These are phyloP conservation scores for Trametopsis cervina DNA, from an alignment of 768 basidiomycete genomes.

Conservation along the genomic window DNA sequence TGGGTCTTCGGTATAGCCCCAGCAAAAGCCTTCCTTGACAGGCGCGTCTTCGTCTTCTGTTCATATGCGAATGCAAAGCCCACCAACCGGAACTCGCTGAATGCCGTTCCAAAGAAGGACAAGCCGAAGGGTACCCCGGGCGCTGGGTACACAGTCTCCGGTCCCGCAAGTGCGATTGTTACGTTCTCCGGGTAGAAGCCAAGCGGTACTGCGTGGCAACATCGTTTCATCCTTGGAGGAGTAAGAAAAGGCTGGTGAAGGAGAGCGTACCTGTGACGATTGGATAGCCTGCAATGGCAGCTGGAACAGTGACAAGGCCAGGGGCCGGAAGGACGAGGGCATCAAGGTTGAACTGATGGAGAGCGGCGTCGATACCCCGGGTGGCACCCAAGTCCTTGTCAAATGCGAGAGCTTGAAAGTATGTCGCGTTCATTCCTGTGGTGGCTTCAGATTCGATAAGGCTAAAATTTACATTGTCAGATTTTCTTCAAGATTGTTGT, in stretches of 20 bases:
- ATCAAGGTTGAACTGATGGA: slow-evolving; percentile 26
- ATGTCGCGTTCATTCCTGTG: slow-evolving; percentile 22
- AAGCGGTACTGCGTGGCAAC: slow-evolving; percentile 39
- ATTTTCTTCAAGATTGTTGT: too few relatives aligned
- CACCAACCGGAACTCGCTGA: slow-evolving; percentile 51
- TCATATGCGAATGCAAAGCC: slow-evolving; percentile 60
- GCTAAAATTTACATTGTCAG: slow-evolving; percentile 12
- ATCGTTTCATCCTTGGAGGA: not conserved
- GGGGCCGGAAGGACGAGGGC: slow-evolving; percentile 27
- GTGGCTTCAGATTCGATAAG: slow-evolving; percentile 24
- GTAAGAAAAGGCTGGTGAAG: too few relatives aligned
- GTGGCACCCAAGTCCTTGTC: slow-evolving; percentile 26
- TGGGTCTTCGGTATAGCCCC: slow-evolving; percentile 27
- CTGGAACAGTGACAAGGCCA: slow-evolving; percentile 25
- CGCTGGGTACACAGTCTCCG: slow-evolving; percentile 36
- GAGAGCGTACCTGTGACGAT: slow-evolving; percentile 55
- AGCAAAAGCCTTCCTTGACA: slow-evolving; percentile 23
- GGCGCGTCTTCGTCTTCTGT: slow-evolving; percentile 27
- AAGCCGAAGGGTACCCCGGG: slow-evolving; percentile 56
- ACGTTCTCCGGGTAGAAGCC: slow-evolving; percentile 50
- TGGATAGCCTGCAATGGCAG: slow-evolving; percentile 60
- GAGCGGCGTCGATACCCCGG: slow-evolving; percentile 29
- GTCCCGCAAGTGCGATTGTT: slow-evolving; percentile 26
- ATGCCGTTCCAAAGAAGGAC: slow-evolving; percentile 56
- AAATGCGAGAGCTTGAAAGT: slow-evolving; percentile 23